A percentile compares a stretch with the other conserved stretches of the same genome.
Evolutionary conservation across 1,139 yeast genomes (phyloP).

Genomic region (Kurtzmaniella quercitrusa): DNA sequence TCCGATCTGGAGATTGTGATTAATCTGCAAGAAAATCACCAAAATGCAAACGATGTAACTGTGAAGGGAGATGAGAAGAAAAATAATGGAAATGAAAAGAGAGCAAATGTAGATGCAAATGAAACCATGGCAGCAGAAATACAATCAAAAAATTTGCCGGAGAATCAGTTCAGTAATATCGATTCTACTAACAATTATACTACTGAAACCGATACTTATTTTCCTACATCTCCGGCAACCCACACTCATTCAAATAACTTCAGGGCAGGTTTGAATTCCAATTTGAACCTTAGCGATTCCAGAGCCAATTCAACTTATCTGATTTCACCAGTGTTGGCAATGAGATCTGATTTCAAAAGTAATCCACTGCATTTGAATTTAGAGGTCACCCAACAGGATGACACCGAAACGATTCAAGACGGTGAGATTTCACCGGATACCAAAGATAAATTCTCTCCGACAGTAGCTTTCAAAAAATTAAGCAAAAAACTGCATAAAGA

Average conservation of each 20-base stretch:
- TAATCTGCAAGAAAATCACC: neutral
- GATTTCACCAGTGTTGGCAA: conserved; percentile 36
- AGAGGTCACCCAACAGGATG: conserved; percentile 3
- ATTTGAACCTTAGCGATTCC: neutral
- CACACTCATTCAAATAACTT: conserved; percentile 3
- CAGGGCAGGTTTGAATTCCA: conserved; percentile 3
- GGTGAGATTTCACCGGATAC: conserved; percentile 5
- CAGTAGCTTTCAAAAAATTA: conserved; percentile 6
- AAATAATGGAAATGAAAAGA: conserved; percentile 1
- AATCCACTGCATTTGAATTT: neutral
- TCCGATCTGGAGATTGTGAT: conserved; percentile 19
- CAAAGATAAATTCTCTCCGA: conserved; percentile 7
- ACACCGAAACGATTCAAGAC: conserved; percentile 4
- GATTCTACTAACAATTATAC: no score
- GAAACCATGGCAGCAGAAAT: no score
- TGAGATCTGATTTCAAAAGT: conserved; percentile 9
- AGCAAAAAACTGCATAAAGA: conserved; percentile 1
- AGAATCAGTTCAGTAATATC: no score
- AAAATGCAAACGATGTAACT: neutral
- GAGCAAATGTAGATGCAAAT: neutral
- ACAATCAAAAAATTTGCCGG: no score
- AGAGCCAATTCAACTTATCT: conserved; percentile 19
- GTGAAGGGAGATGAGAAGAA: conserved; percentile 5
- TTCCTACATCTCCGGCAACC: conserved; percentile 3
- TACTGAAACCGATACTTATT: conserved; percentile 3